Base-by-base conservation (phyloP, 371 early-diverging fungal species). In the Quaeritorhiza haematococci region DNA sequence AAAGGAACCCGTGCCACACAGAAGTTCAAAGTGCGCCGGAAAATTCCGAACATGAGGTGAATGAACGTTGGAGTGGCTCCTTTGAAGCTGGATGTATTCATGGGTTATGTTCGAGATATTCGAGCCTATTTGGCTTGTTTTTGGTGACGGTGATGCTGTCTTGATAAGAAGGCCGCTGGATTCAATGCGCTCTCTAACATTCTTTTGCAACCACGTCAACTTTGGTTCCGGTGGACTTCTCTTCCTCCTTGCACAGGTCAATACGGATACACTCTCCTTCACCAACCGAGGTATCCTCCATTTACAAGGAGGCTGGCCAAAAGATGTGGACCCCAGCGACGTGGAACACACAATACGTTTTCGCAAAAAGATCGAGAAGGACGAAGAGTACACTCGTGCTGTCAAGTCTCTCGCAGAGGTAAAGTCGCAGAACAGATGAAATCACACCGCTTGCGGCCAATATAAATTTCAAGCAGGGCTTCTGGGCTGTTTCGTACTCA, bases 291-390 rank as follows among this genome's bases (percentile, higher is more conserved):
- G 79, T 10, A 76, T 81, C 47, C 57, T 75, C 44, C 82, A 81
- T 55, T 38, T 53, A 2, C 74, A 81, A 57, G 82, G 82, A 26
- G 82, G 82, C 5, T 81, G 82, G 82, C 82, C 82, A 19, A 79
- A 76, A 53, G 82, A 81, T 61, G 80, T 81, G 2, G 82, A 81
- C 54, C 55, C 74, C 2, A 68, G 60, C 3, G 82, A 81, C 56
- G 76, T 72, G 0, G 82, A 81, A 55, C 82, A 81, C 52, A 81
- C 78, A 13, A 76, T 78, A 49, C 70, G 82, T 27, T 81, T 69
- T 59, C 64, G 78, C 24, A 76, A 78, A 48, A 81, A 81, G 64
- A 73, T 81, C 28, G 82, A 81, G 57, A 81, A 81, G 63, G 82
- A 81, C 62, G 82, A 81, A 42, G 79, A 78, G 55, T 81, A 77